Conservation (phyloP, 495 filamentous ascomycete genomes). For the Daldinia vernicosa region DNA sequence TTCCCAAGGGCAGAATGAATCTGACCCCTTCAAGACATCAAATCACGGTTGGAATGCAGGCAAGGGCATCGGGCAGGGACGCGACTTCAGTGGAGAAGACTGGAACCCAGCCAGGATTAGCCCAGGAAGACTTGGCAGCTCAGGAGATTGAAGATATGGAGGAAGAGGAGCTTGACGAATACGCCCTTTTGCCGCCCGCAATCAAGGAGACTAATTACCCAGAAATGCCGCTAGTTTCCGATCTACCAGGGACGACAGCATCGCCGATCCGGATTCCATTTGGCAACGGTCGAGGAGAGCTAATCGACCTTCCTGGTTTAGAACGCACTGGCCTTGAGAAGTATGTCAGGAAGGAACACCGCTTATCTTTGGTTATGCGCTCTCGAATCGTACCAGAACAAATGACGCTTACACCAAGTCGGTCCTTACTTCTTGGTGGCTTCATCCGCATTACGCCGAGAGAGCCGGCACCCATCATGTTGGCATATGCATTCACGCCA, state of each 20-base stretch:
- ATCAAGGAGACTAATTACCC: slow-evolving; percentile 77
- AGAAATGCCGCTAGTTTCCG: slow-evolving; percentile 81
- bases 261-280: slow-evolving; percentile 92
- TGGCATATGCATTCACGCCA: slow-evolving; percentile 82
- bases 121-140: slow-evolving; percentile 40
- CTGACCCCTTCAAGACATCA: slow-evolving; percentile 47
- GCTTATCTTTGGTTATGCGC: slow-evolving; percentile 77
- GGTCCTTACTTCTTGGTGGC: slow-evolving; percentile 86
- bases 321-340: slow-evolving; percentile 73
- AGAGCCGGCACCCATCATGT: slow-evolving; percentile 66
- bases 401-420: slow-evolving; percentile 73
- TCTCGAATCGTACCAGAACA: slow-evolving; percentile 73
- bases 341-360: slow-evolving; percentile 71
- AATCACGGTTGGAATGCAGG: slow-evolving; percentile 45
- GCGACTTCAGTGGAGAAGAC: slow-evolving; percentile 31
- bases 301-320: slow-evolving; percentile 94
- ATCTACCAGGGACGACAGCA: slow-evolving; percentile 91
- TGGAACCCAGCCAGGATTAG: slow-evolving; percentile 25
- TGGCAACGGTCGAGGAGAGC: slow-evolving; percentile 81
- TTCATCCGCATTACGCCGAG: slow-evolving; percentile 87
- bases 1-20: slow-evolving; percentile 77
- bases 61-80: slow-evolving; percentile 14
- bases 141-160: slow-evolving; percentile 37
- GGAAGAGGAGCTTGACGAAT: slow-evolving; percentile 43
- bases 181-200: slow-evolving; percentile 74